Evolutionary conservation across 768 basidiomycete genomes (phyloP), one percentile per base, ranked within the genome.

Genomic region (Lentinula edodes): DNA sequence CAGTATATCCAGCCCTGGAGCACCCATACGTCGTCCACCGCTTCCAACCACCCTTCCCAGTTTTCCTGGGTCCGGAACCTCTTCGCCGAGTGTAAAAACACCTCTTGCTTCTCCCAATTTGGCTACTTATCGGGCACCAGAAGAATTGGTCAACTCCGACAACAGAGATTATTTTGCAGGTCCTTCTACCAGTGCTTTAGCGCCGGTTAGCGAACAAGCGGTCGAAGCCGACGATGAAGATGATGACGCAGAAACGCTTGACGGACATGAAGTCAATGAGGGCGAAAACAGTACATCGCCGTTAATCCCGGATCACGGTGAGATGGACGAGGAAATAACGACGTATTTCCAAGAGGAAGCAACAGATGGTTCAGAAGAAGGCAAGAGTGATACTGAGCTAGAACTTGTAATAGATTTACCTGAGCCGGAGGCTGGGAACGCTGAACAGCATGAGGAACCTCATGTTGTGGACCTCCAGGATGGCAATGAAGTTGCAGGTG

Each of bases 91-190:
- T 8, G 28, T 68, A 72, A 6, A 68, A 51, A 61, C 70, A 15
- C 73, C 74, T 0, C 34, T 74, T n/a, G 66, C 66, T 1, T 75
- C 75, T 28, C 76, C 81, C 8, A 73, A 69, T 50, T 60, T 75
- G 13, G 76, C 79, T 2, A 80, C 76, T 1, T 79, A 81, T 66
- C 74, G 75, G 54, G 75, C 81, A 0, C 77, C 81, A 5, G 86
- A 86, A 66, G 79, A 79, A 50, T 63, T 80, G 18, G 72, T 69
- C 18, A 64, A 46, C 66, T 13, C 43, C n/a, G 59, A 51, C 13
- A 41, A 20, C 5, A 18, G 41, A 28, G 51, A 28, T 15, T 60
- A 60, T 32, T 60, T 60, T 42, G 74, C 76, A 1, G 78, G 76
- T 2, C 74, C 77, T 18, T 77, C 80, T 38, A 61, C 61, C 20